Percentiles rank a stretch among this genome's conserved stretches.
Evolutionary conservation across 768 basidiomycete species (phyloP).

Genomic region (Russula sp.): DNA sequence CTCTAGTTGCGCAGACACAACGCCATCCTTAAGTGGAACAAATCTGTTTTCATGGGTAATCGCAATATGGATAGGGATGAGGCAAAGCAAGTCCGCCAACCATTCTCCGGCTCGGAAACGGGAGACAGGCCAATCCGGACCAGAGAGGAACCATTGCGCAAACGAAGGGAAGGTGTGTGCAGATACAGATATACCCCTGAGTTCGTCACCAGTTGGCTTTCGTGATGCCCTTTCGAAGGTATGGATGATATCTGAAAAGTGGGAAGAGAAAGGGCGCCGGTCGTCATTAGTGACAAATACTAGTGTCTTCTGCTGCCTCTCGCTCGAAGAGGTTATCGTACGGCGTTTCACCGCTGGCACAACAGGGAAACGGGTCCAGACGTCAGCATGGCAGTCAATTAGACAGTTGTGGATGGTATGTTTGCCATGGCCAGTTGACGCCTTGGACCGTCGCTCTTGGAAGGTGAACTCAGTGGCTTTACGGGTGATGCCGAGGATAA

Average conservation of each 20-base stretch:
- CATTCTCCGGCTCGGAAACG: conserved; percentile 54
- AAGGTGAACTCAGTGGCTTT: conserved; percentile 58
- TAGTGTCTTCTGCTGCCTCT: conserved; percentile 39
- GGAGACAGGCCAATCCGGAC: conserved; percentile 35
- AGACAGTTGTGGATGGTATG: conserved; percentile 42
- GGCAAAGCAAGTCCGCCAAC: conserved; percentile 57
- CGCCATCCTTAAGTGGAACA: conserved; percentile 58
- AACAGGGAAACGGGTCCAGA: conserved; percentile 25
- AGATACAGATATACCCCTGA: conserved; percentile 41
- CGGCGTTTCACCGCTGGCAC: conserved; percentile 17
- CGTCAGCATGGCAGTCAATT: conserved; percentile 19
- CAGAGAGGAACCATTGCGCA: conserved; percentile 8
- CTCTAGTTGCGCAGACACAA: conserved; percentile 51
- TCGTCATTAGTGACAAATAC: conserved; percentile 46
- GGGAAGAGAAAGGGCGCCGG: conserved; percentile 38
- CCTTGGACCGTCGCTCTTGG: conserved; percentile 41
- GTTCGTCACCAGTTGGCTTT: conserved; percentile 50
- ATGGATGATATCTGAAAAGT: conserved; percentile 48
- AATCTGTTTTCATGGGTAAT: conserved; percentile 59
- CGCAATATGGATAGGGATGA: conserved; percentile 65
- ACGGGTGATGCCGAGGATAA: conserved; percentile 51
- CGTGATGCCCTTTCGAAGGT: conserved; percentile 49
- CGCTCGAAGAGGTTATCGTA: conserved; percentile 27
- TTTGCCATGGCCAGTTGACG: conserved; percentile 25
- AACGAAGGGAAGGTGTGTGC: conserved; percentile 38